A percentile compares a stretch with the other conserved stretches of the same genome.
Evolutionary conservation across 2,329 filamentous ascomycete species (phyloP).

Genomic region (Colletotrichum spinosum): DNA sequence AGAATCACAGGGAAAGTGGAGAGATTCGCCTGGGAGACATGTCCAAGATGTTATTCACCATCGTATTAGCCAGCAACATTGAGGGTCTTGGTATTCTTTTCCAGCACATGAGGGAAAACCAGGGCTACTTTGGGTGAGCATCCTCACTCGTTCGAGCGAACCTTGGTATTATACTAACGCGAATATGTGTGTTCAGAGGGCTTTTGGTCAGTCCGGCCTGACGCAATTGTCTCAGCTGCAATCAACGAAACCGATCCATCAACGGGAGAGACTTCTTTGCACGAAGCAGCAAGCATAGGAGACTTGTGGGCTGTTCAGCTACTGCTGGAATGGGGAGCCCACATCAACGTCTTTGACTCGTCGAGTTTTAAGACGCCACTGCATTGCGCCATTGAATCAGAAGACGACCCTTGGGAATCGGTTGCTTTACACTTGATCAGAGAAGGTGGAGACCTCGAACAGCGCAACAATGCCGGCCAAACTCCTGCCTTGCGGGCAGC

Average conservation of each 20-base stretch:
- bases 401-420: not conserved
- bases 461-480: not conserved
- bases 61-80: rapidly evolving
- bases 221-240: not conserved
- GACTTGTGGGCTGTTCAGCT: not conserved
- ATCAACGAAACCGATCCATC: not conserved
- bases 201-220: not conserved
- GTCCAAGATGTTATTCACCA: rapidly evolving
- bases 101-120: not conserved
- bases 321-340: not conserved
- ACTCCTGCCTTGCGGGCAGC: not conserved
- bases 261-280: not conserved
- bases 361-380: not conserved
- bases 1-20: not conserved
- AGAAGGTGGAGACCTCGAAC: not conserved
- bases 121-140: not conserved
- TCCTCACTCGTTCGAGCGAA: not conserved
- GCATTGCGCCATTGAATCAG: not conserved
- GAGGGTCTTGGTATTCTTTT: not conserved
- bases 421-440: not conserved
- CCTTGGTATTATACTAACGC: too few species aligned
- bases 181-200: not conserved
- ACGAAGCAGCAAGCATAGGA: not conserved
- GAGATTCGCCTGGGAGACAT: not conserved
- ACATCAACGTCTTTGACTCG: not conserved